These are phyloP conservation scores for Phialemonium atrogriseum DNA, from an alignment of 2,329 filamentous ascomycete species.

Conservation along the genomic window DNA sequence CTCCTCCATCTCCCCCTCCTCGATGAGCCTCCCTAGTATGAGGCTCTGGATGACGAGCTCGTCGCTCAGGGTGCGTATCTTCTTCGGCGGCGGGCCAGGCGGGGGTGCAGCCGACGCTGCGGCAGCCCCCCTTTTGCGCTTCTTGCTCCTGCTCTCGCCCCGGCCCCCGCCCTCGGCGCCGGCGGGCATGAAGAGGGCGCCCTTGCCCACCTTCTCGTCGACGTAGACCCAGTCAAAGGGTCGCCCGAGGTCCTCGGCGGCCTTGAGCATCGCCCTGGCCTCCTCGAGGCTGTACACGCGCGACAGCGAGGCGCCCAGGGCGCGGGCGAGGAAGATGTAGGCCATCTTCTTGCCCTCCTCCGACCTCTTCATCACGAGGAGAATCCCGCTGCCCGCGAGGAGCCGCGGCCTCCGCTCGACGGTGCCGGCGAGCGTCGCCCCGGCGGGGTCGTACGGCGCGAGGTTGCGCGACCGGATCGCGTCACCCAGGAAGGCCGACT, in stretches of 20 bases:
- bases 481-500: constrained; percentile 67
- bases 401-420: constrained; percentile 54
- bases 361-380: constrained; percentile 63
- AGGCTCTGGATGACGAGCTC: constrained; percentile 90
- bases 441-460: constrained; percentile 46
- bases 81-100: constrained; percentile 31
- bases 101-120: constrained; percentile 17
- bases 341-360: constrained; percentile 57
- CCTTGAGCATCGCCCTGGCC: constrained; percentile 50
- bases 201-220: constrained; percentile 47
- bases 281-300: constrained; percentile 58
- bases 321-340: constrained; percentile 73
- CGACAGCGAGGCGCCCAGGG: constrained; percentile 65
- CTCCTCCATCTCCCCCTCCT: constrained; percentile 41
- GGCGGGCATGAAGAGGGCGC: constrained; percentile 16
- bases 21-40: constrained; percentile 73
- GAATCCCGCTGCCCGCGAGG: constrained; percentile 55
- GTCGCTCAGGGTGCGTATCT: constrained; percentile 63
- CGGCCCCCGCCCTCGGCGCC: constrained; percentile 10
- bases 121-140: constrained; percentile 32
- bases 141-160: constrained; percentile 20
- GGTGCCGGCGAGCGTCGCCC: constrained; percentile 47
- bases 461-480: constrained; percentile 70
- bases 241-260: constrained; percentile 35
- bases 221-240: constrained; percentile 74